Percentiles rank a stretch among this genome's conserved stretches.
Conservation (phyloP, 2,329 filamentous ascomycete species). For the Alternaria sp. region DNA sequence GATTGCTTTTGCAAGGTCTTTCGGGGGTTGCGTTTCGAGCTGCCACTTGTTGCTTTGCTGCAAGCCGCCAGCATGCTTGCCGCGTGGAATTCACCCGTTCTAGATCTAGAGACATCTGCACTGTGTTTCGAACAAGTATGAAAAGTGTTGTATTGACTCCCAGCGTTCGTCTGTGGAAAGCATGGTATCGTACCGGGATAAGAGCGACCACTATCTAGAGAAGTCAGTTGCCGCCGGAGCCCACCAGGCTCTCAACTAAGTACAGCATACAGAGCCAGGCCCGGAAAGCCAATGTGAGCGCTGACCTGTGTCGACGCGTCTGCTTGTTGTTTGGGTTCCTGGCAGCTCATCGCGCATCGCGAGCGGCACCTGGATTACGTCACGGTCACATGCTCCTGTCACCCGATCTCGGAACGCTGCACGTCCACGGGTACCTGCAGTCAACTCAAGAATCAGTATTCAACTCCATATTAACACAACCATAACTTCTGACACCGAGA, state of each 20-base stretch:
- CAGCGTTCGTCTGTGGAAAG: neutral
- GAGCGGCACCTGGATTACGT: neutral
- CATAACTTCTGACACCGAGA: neutral
- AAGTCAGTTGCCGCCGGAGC: neutral
- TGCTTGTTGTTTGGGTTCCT: neutral
- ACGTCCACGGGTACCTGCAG: neutral
- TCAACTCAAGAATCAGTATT: neutral
- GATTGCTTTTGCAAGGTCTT: neutral
- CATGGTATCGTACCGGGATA: neutral
- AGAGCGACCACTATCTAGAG: neutral
- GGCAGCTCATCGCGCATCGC: neutral
- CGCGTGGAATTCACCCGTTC: neutral
- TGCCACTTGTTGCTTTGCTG: neutral
- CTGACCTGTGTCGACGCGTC: neutral
- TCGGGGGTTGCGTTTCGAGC: neutral
- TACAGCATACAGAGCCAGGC: neutral
- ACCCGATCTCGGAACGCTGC: neutral
- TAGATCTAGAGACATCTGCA: neutral
- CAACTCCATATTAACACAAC: neutral
- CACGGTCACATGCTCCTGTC: slow-evolving; percentile 1
- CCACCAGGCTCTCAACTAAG: neutral
- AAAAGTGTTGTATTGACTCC: neutral
- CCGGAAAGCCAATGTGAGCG: neutral
- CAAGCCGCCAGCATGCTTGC: neutral
- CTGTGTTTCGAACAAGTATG: neutral